Base-by-base conservation (phyloP, 2,329 filamentous ascomycete genomes). In the Pochonia chlamydosporia region DNA sequence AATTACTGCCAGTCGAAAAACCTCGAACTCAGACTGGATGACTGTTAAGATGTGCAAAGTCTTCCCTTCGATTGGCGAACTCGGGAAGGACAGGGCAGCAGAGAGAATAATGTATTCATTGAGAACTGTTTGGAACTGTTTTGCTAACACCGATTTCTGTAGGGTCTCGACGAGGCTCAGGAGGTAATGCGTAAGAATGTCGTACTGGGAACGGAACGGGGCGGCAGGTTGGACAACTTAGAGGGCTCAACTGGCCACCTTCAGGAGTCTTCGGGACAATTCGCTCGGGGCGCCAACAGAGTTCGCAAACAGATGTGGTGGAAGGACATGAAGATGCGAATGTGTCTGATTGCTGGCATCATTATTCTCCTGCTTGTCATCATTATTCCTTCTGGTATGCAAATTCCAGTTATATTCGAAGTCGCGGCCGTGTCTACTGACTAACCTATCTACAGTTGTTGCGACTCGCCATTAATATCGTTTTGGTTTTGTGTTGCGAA, bases 321-420 rank as follows among this genome's bases (percentile, higher is more conserved):
- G 92, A 97, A 97, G 81, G 92, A 97, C 65, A 95, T 96, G 89
- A 97, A 97, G 83, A 99, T 99, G 93, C 85, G 93, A 69, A 93
- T 96, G 78, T 97, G 92, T 73, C 76, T 99, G 59, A 87, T 95
- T 64, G 78, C 84, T 50, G 93, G 91, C 62, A 87, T 99, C 70
- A 86, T 97, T 67, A 80, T 97, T 58, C 78, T 99, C 59, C 80
- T 99, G 57, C 74, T 95, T 59, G 81, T 99, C 68, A 97, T 99
- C 67, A 93, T 99, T 63, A 84, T 97, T 59, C 93, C 93, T 56
- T 78, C 86, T 58, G 89, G 92, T 96, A 82, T 28, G 65, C 55
- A 10, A 2, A 10, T 13, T 3, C 20, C 1, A 10, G 18, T 11
- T 5, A 6, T 28, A 16, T 10, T 7, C 20, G 13, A 20, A 43